These are phyloP conservation scores for Elsinoe perseae DNA, from an alignment of 2,329 filamentous ascomycete species.

Conservation along the genomic window DNA sequence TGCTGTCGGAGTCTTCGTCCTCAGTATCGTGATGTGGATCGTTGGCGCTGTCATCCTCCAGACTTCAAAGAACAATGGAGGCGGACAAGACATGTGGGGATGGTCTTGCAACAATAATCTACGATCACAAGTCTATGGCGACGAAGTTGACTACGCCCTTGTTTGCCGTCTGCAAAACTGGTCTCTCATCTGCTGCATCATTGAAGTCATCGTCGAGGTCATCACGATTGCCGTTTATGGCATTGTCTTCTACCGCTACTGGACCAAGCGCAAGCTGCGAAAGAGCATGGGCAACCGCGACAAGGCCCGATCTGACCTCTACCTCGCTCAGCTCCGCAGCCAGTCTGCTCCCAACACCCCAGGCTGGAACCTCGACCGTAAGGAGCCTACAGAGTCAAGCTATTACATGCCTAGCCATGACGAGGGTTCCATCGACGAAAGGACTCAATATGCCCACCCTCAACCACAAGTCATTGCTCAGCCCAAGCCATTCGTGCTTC, in stretches of 20 bases:
- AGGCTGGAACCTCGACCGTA: conserved; percentile 48
- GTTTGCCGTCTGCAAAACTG: conserved; percentile 93
- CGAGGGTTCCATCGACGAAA: conserved; percentile 36
- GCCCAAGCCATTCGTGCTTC: conserved; percentile 68
- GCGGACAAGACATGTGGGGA: conserved; percentile 89
- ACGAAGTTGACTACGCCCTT: conserved; percentile 80
- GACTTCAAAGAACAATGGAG: conserved; percentile 61
- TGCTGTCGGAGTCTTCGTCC: conserved; percentile 85
- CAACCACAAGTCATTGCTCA: conserved; percentile 35
- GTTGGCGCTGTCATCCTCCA: conserved; percentile 79
- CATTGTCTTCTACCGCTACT: conserved; percentile 94
- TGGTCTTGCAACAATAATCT: conserved; percentile 94
- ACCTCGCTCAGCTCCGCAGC: conserved; percentile 59
- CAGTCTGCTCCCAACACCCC: conserved; percentile 95
- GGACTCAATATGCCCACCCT: conserved; percentile 54
- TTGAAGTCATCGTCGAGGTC: conserved; percentile 87
- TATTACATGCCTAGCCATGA: conserved; percentile 29
- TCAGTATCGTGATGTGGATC: conserved; percentile 88
- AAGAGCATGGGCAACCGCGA: conserved; percentile 97
- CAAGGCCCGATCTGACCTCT: conserved; percentile 86
- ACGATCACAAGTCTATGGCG: conserved; percentile 64
- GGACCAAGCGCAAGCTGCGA: conserved; percentile 86
- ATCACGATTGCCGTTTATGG: conserved; percentile 89
- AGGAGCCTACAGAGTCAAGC: conserved; percentile 7
- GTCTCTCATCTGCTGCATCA: conserved; percentile 92